Conservation (phyloP, 352 stramenopile genomes). For the Phytophthora pluvialis region DNA sequence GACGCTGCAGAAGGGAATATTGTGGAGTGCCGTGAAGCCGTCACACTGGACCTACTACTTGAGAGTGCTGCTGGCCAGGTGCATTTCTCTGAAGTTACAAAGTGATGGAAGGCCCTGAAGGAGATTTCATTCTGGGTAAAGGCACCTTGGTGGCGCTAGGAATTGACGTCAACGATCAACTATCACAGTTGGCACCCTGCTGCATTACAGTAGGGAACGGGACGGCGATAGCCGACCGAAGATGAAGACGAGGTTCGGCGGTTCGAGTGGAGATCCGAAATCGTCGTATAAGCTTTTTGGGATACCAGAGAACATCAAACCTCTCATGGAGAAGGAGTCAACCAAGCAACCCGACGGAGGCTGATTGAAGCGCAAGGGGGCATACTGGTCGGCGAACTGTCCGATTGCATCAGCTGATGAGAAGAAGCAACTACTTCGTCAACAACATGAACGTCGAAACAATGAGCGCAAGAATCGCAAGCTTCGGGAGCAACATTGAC, state of each 20-base stretch:
- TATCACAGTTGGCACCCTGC: slow-evolving; percentile 6
- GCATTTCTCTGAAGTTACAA: slow-evolving; percentile 9
- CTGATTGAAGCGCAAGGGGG: slow-evolving; percentile 3
- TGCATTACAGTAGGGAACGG: too few species aligned
- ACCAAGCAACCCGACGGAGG: background rate
- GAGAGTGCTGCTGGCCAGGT: slow-evolving; percentile 12
- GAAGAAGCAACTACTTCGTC: background rate
- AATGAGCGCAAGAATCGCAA: background rate
- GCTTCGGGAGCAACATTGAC: slow-evolving; percentile 1
- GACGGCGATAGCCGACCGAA: too few species aligned
- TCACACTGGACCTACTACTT: slow-evolving; percentile 8
- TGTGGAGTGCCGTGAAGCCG: background rate
- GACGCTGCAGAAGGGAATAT: background rate
- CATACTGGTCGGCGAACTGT: background rate
- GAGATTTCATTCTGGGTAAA: slow-evolving; percentile 18
- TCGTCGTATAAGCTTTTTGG: too few species aligned
- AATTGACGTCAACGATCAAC: slow-evolving; percentile 13
- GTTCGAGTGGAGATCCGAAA: too few species aligned
- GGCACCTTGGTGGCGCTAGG: background rate
- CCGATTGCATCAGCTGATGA: background rate
- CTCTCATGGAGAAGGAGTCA: background rate
- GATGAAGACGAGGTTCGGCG: too few species aligned
- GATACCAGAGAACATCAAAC: background rate
- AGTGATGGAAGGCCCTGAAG: slow-evolving; percentile 4
- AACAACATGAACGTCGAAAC: slow-evolving; percentile 5